Conservation (phyloP, 148 eudicot species). For the Rhododendron ferrugineum region DNA sequence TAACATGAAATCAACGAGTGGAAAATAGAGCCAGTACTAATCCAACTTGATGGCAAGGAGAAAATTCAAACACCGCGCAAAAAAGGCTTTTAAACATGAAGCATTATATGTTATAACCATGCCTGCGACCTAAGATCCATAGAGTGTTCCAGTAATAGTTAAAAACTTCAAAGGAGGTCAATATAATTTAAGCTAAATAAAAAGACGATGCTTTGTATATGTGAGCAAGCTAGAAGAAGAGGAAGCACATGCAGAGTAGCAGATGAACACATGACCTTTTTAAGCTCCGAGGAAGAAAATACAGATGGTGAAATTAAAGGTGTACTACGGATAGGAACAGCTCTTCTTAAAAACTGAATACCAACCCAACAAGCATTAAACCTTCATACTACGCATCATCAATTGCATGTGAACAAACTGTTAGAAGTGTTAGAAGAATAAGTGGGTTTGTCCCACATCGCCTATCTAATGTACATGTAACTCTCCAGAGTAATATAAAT, state of each 20-base stretch:
- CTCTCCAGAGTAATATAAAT: too few species aligned
- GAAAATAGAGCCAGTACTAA: not conserved
- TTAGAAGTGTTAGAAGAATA: too few species aligned
- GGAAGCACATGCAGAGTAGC: not conserved
- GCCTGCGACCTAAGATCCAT: not conserved
- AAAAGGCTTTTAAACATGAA: not conserved
- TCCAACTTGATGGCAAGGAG: not conserved
- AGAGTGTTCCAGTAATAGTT: not conserved
- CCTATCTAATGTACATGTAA: too few species aligned
- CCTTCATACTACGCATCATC: not conserved
- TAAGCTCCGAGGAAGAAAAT: not conserved
- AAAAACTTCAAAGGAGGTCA: not conserved
- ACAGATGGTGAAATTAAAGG: not conserved
- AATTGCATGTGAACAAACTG: not conserved
- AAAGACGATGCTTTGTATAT: not conserved
- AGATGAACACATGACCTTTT: not conserved
- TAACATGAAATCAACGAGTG: not conserved
- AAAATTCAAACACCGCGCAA: not conserved
- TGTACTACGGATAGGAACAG: not conserved
- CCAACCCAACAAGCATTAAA: not conserved
- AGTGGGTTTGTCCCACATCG: too few species aligned
- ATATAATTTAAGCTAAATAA: not conserved
- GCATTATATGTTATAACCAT: not conserved
- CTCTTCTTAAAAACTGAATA: not conserved
- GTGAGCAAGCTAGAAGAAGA: not conserved